phyloP scores from a whole-genome alignment of 805 yeast species.

The Zygosaccharomyces bailii region DNA sequence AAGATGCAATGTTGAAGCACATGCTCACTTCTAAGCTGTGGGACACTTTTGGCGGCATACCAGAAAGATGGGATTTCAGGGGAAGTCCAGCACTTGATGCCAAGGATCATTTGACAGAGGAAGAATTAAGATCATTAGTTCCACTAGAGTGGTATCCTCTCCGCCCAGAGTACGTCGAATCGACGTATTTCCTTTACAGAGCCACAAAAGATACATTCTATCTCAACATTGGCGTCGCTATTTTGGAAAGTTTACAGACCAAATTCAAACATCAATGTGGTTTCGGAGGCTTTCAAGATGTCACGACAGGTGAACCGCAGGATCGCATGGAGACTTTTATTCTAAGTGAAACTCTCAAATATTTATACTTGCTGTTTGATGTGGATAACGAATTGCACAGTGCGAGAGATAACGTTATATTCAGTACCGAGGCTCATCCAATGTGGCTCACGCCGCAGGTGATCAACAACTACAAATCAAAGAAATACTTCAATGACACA shows the following conservation, averaged over 20 bases:
- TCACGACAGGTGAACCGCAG: slow-evolving; percentile 57
- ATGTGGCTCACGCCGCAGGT: slow-evolving; percentile 57
- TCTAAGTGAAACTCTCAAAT: slow-evolving; percentile 81
- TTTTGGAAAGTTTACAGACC: slow-evolving; percentile 52
- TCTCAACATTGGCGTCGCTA: slow-evolving; percentile 66
- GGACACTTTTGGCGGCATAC: slow-evolving; percentile 75
- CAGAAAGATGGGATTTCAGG: slow-evolving; percentile 76
- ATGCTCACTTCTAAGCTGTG: slow-evolving; percentile 67
- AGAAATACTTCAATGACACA: slow-evolving; percentile 23
- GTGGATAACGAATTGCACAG: slow-evolving; percentile 54
- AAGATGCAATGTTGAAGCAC: slow-evolving; percentile 62
- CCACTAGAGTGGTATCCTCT: slow-evolving; percentile 86
- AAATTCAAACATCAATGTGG: slow-evolving; percentile 68
- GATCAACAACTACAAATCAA: slow-evolving; percentile 27
- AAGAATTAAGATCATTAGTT: not conserved
- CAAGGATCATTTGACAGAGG: not conserved
- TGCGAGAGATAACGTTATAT: slow-evolving; percentile 42
- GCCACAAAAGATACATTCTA: slow-evolving; percentile 87
- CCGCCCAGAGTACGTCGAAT: slow-evolving; percentile 88
- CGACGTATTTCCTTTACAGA: slow-evolving; percentile 75
- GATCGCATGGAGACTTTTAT: slow-evolving; percentile 92
- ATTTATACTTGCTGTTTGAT: slow-evolving; percentile 76
- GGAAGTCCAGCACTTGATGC: slow-evolving; percentile 1
- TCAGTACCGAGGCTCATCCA: slow-evolving; percentile 92
- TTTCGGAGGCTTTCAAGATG: slow-evolving; percentile 69